phyloP scores from a whole-genome alignment of 75 land plant genomes.

The Chamaecyparis obtusa region DNA sequence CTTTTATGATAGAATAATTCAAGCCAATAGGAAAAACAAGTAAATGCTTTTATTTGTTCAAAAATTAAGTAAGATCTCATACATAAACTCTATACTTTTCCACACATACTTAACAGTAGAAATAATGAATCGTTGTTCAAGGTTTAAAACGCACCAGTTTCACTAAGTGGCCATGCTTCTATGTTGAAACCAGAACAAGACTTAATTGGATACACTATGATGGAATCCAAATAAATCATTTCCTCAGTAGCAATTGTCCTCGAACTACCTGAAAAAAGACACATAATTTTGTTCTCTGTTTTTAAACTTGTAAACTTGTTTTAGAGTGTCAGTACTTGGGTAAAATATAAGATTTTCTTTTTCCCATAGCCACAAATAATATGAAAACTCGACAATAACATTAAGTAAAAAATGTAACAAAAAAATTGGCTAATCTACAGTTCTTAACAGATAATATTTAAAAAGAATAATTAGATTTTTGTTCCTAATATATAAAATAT shows the following conservation, averaged over 20 bases:
- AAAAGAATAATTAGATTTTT: not conserved
- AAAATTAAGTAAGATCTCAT: not conserved
- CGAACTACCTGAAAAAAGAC: conserved; percentile 17
- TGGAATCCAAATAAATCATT: conserved; percentile 45
- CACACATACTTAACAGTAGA: not conserved
- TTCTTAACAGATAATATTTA: not conserved
- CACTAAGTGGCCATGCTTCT: conserved; percentile 70
- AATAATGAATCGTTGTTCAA: not conserved
- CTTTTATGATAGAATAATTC: not conserved
- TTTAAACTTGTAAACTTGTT: not conserved
- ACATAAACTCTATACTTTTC: not conserved
- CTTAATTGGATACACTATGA: conserved; percentile 83
- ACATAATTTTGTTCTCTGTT: not conserved
- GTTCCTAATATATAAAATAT: not conserved
- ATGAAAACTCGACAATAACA: not conserved
- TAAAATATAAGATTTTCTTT: not conserved
- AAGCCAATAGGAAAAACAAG: not conserved
- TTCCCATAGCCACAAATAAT: not conserved
- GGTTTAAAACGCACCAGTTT: conserved; percentile 42
- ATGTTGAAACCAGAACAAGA: conserved; percentile 88
- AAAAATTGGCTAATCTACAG: not conserved
- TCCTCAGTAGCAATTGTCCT: not conserved
- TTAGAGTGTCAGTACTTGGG: not conserved
- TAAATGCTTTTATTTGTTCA: not conserved
- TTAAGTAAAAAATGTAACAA: not conserved